Evolutionary conservation across 2,329 filamentous ascomycete genomes (phyloP), one percentile per base, ranked within the genome.

Genomic region (Claviceps sp.): DNA sequence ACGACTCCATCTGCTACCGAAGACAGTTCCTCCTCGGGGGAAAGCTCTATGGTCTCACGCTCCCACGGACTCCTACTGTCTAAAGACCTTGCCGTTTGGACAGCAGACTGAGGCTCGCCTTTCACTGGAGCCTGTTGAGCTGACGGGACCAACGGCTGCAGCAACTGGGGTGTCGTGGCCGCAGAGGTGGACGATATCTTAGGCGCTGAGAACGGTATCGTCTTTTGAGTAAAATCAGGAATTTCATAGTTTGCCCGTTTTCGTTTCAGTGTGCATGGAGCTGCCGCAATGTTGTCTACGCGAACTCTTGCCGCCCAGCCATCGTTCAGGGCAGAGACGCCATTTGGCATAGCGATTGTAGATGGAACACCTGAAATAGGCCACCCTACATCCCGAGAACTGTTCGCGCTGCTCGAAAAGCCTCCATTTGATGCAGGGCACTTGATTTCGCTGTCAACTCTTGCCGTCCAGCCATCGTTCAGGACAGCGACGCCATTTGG

Each of bases 141-240:
- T 4, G 9, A 34, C 45, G 30, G 38, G 40, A 20, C 16, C 18
- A 49, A 26, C 40, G 50, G 45, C 18, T n/a, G 47, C 11, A 20
- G 47, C 11, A 7, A 34, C 18, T 44, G 51, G 36, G 26, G 30
- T 16, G 47, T 43, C 26, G 43, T 16, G 36, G 30, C 30, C 8
- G 36, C 14, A 14, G 16, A 13, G 26, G 52, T 9, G 2, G 14
- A 11, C 36, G 16, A n/a, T 18, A 26, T 14, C n/a, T 40, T 34
- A 3, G 57, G 52, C 46, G 59, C 53, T 1, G 61, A 60, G 37
- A 66, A 64, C 0, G 58, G 48, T 18, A 68, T 60, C 5, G 67
- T 67, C 55, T 55, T 61, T 51, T 64, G 64, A 2, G 57, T 58
- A 43, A 69, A 68, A 45, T 69, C 64, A 4, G 62, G 54, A 2